Evolutionary conservation across 306 rosid genomes (phyloP).

Genomic region (Prunus dulcis): DNA sequence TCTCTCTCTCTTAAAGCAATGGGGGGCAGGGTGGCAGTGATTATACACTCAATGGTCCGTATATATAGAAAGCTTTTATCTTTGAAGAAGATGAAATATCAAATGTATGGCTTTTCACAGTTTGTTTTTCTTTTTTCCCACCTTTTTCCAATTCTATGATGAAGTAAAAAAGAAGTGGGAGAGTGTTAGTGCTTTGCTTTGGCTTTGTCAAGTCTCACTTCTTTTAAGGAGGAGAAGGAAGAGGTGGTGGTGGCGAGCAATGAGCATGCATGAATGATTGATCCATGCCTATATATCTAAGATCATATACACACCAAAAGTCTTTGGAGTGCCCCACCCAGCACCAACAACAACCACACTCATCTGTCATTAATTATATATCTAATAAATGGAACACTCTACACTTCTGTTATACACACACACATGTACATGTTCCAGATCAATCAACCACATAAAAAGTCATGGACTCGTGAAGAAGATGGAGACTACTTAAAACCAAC

Average conservation of each 20-base stretch:
- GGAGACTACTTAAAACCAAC: neutral
- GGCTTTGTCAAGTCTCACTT: slow-evolving; percentile 51
- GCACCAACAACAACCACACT: neutral
- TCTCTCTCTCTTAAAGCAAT: neutral
- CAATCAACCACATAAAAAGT: neutral
- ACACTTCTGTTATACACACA: too few species aligned
- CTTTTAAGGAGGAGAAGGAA: slow-evolving; percentile 57
- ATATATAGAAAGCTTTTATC: slow-evolving; percentile 28
- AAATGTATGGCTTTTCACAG: slow-evolving; percentile 23
- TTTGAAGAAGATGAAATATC: slow-evolving; percentile 21
- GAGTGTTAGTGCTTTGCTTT: slow-evolving; percentile 15
- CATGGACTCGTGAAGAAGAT: neutral
- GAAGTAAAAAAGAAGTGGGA: slow-evolving; percentile 5
- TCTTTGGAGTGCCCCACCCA: neutral
- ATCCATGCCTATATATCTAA: neutral
- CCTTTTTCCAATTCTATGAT: neutral
- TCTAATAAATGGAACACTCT: neutral
- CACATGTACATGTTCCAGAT: neutral
- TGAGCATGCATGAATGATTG: slow-evolving; percentile 18
- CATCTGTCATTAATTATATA: neutral
- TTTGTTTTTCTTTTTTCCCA: neutral
- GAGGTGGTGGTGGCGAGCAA: slow-evolving; percentile 23
- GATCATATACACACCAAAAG: neutral
- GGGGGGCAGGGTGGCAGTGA: slow-evolving; percentile 10
- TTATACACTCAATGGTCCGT: slow-evolving; percentile 35